Conservation (phyloP, 1,284 basidiomycete species). For the Golubevia sp. region DNA sequence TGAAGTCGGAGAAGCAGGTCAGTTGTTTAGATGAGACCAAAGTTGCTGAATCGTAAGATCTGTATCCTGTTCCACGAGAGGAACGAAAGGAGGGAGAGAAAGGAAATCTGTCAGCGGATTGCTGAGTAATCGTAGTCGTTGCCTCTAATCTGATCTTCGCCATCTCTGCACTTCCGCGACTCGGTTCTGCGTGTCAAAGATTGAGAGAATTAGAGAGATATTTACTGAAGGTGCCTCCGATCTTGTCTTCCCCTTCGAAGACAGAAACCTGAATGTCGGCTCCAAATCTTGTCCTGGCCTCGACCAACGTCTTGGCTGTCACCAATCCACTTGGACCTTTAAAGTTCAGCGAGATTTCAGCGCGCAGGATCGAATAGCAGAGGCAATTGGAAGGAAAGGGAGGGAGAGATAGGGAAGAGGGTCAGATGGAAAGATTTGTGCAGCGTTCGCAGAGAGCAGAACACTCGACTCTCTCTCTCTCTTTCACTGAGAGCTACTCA, state of each 20-base stretch:
- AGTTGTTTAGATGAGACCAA: slow-evolving; percentile 71
- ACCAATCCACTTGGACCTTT: slow-evolving; percentile 71
- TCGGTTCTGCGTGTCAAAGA: background rate
- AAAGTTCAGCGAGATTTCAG: too few relatives aligned
- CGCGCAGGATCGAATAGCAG: too few relatives aligned
- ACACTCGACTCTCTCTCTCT: too few relatives aligned
- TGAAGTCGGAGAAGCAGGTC: slow-evolving; percentile 72
- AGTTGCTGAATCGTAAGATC: slow-evolving; percentile 66
- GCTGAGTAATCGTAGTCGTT: slow-evolving; percentile 47
- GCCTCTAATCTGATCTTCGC: slow-evolving; percentile 23
- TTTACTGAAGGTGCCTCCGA: slow-evolving; percentile 70
- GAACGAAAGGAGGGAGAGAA: background rate
- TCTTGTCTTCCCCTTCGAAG: slow-evolving; percentile 68
- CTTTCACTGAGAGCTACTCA: too few relatives aligned
- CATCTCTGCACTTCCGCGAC: slow-evolving; percentile 8
- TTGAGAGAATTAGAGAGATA: background rate
- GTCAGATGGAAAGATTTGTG: too few relatives aligned
- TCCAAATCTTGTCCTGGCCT: slow-evolving; percentile 63
- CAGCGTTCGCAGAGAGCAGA: too few relatives aligned
- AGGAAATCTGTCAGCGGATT: slow-evolving; percentile 1
- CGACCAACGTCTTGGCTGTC: slow-evolving; percentile 68
- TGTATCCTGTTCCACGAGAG: slow-evolving; percentile 10
- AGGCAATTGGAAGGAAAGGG: too few relatives aligned
- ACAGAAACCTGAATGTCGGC: slow-evolving; percentile 13
- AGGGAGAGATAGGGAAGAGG: too few relatives aligned